Base-by-base conservation (phyloP, 495 filamentous ascomycete genomes). In the Letharia columbiana region DNA sequence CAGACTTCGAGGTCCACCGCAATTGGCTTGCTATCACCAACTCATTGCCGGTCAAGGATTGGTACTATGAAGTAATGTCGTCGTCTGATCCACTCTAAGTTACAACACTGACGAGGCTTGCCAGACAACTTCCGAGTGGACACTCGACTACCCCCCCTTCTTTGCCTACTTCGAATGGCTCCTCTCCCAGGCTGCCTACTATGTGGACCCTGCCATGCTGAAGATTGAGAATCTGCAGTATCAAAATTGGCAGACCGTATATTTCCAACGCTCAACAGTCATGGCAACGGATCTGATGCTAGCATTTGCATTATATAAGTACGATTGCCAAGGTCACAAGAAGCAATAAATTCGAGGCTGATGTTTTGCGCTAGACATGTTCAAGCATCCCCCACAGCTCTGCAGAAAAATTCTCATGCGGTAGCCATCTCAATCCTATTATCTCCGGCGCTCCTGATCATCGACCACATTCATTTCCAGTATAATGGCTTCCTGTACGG, bases 391-490 rank as follows among this genome's bases (percentile, higher is more conserved):
- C 81, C 86, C 52, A 72, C 82, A 37, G 66, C 76, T 7, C 82
- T 84, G 12, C 94, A 87, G 73, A 84, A 86, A n/a, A 84, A 89
- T n/a, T 86, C 90, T 0, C 91, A 97, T 71, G 88, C 88, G 12
- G 90, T 90, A 47, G 92, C 92, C 40, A 82, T 97, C 47, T 96
- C 93, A 0, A 87, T 98, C 61, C 77, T 98, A 20, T 83, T 98
- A 42, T 96, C 92, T 4, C 94, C 94, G 3, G 94, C 93, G 40
- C 83, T 98, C 15, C 80, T 98, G 58, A 96, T 98, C 71, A 97
- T 98, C 75, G 94, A 98, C 72, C 94, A 98, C 74, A 95, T 98
- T 68, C 94, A 98, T 74, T 98, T 98, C 77, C 94, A 98, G 77
- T 98, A 98, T 79, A 98, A 98, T 76, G 94, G 94, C 61, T 92